Conservation (phyloP, 2,329 filamentous ascomycete genomes). For the Bipolaris victoriae region DNA sequence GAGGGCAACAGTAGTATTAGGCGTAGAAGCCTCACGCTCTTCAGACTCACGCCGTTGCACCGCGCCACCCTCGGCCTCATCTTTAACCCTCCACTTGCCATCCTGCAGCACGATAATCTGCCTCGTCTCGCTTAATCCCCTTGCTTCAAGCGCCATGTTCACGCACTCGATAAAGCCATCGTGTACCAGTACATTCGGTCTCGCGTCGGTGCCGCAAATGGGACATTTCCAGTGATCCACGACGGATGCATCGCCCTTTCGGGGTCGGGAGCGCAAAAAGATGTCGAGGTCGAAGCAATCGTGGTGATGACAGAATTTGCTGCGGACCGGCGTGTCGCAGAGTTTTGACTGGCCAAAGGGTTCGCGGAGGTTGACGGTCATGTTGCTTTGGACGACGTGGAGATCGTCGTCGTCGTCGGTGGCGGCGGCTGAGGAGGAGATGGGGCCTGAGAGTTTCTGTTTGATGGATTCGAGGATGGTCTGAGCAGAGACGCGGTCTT, state of each 20-base stretch:
- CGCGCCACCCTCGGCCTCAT: slow-evolving; percentile 11
- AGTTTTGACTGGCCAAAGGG: slow-evolving; percentile 57
- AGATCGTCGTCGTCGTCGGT: slow-evolving; percentile 65
- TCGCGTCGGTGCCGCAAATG: slow-evolving; percentile 77
- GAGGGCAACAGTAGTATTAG: no score
- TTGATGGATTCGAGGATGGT: slow-evolving; percentile 65
- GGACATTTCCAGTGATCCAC: slow-evolving; percentile 86
- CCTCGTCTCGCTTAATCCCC: slow-evolving; percentile 59
- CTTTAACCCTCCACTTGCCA: slow-evolving; percentile 68
- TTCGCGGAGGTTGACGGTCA: slow-evolving; percentile 56
- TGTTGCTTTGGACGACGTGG: slow-evolving; percentile 47
- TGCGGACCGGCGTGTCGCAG: slow-evolving; percentile 74
- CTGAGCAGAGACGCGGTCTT: slow-evolving; percentile 50
- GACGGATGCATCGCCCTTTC: slow-evolving; percentile 41
- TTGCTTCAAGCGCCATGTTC: slow-evolving; percentile 58
- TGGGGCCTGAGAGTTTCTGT: slow-evolving; percentile 49
- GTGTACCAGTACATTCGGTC: slow-evolving; percentile 72
- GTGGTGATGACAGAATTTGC: slow-evolving; percentile 71
- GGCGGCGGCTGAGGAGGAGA: no score
- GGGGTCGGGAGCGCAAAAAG: slow-evolving; percentile 64
- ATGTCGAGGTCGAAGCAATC: slow-evolving; percentile 91
- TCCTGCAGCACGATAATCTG: slow-evolving; percentile 68
- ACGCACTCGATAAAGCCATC: slow-evolving; percentile 77
- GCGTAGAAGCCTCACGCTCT: no score
- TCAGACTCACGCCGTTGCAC: no score